A percentile compares a stretch with the other conserved stretches of the same genome.
These are phyloP conservation scores for Lactarius trivialis DNA, from an alignment of 768 basidiomycete species.

Conservation along the genomic window DNA sequence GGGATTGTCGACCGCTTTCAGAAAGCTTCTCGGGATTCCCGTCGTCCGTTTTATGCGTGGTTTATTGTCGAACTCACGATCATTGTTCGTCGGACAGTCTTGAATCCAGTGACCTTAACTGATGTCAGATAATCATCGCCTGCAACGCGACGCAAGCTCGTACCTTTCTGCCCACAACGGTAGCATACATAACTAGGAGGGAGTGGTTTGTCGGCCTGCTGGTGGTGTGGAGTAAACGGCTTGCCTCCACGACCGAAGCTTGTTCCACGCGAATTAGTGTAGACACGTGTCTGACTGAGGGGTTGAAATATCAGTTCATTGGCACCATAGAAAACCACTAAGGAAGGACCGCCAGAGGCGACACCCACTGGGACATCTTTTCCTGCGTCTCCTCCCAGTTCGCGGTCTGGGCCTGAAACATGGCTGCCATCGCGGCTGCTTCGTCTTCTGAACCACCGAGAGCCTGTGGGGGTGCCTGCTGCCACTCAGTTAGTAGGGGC, in stretches of 20 bases:
- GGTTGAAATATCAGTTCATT: slow-evolving; percentile 47
- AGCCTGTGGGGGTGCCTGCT: slow-evolving; percentile 31
- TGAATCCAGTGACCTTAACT: slow-evolving; percentile 95
- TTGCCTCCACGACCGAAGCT: slow-evolving; percentile 53
- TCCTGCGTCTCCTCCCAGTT: slow-evolving; percentile 99
- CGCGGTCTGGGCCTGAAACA: slow-evolving; percentile 90
- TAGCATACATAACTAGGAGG: slow-evolving; percentile 98
- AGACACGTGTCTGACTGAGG: slow-evolving; percentile 61
- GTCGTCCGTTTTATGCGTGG: slow-evolving; percentile 97
- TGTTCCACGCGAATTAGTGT: slow-evolving; percentile 59
- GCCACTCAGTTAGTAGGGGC: neutral
- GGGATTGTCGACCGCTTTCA: slow-evolving; percentile 92
- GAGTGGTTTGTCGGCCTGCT: slow-evolving; percentile 66
- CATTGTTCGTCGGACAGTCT: slow-evolving; percentile 95
- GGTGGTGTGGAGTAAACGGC: slow-evolving; percentile 44
- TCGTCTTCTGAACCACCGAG: slow-evolving; percentile 61
- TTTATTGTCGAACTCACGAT: slow-evolving; percentile 88
- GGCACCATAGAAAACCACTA: slow-evolving; percentile 79
- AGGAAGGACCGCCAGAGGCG: slow-evolving; percentile 47
- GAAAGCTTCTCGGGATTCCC: slow-evolving; percentile 95
- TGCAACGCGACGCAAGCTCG: neutral
- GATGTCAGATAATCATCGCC: neutral
- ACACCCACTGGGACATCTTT: slow-evolving; percentile 98
- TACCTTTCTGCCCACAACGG: slow-evolving; percentile 96
- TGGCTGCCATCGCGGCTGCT: slow-evolving; percentile 93